Evolutionary conservation across 2,329 filamentous ascomycete species (phyloP).

Genomic region (Trichophyton mentagrophytes): DNA sequence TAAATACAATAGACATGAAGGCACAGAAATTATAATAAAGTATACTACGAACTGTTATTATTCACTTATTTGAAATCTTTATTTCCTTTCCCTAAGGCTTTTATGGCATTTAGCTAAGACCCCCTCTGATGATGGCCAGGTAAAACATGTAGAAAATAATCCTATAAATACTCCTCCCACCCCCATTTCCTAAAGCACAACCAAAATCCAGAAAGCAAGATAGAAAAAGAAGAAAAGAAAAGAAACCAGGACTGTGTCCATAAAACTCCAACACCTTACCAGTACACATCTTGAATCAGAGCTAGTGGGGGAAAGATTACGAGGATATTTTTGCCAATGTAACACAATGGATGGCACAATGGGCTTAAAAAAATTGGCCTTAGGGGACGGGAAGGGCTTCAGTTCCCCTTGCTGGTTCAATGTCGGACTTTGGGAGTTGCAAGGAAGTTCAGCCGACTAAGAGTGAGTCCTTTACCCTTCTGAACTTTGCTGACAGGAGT

Average conservation of each 20-base stretch:
- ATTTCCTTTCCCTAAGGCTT: neutral
- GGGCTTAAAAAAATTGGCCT: neutral
- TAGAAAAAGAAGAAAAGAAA: neutral
- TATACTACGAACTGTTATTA: neutral
- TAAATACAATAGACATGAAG: neutral
- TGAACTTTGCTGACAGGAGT: constrained; percentile 17
- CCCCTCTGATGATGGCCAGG: neutral
- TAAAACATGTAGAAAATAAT: neutral
- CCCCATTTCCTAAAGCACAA: neutral
- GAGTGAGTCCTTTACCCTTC: constrained; percentile 25
- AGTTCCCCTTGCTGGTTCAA: constrained; percentile 8
- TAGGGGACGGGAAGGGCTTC: neutral
- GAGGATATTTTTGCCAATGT: neutral
- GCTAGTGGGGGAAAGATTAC: neutral
- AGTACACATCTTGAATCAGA: neutral
- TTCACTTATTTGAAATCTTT: neutral
- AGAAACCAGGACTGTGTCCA: neutral
- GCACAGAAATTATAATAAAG: neutral
- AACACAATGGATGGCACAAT: neutral
- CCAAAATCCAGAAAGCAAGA: neutral
- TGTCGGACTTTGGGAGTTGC: constrained; percentile 33
- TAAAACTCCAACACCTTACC: constrained; percentile 1
- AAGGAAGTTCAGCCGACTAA: constrained; percentile 38
- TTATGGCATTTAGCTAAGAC: neutral
- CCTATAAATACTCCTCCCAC: neutral